These are phyloP conservation scores for Chrysopogon serrulatus DNA, from an alignment of 176 grass and related monocot species.

Conservation along the genomic window DNA sequence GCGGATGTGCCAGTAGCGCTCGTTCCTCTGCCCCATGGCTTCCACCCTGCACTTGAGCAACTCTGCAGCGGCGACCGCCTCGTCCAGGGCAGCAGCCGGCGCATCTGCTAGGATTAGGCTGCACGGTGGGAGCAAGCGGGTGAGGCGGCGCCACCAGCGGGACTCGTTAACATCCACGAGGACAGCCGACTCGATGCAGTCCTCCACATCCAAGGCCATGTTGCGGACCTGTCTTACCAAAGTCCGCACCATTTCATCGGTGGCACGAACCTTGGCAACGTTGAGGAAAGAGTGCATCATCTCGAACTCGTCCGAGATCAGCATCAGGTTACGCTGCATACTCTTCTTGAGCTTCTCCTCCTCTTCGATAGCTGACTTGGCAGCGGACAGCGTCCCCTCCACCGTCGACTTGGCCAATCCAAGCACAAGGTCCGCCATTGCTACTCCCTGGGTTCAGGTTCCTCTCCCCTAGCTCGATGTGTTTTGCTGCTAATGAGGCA, in stretches of 20 bases:
- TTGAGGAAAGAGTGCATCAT: conserved; percentile 31
- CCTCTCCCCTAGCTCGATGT: background rate
- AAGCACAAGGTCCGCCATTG: conserved; percentile 25
- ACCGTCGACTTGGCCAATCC: conserved; percentile 14
- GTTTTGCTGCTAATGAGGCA: background rate
- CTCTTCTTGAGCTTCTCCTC: background rate
- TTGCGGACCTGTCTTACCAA: conserved; percentile 20
- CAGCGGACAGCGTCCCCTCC: background rate
- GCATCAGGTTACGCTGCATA: background rate
- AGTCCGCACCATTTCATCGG: background rate
- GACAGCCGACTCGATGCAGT: conserved; percentile 19
- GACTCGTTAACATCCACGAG: background rate
- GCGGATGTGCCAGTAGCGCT: background rate
- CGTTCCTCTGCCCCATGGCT: conserved; percentile 6
- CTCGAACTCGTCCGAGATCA: conserved; percentile 19
- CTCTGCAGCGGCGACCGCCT: background rate
- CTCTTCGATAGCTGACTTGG: background rate
- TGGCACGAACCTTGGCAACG: background rate
- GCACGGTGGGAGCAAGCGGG: background rate
- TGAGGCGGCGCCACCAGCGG: background rate
- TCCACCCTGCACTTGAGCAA: background rate
- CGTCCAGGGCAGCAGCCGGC: background rate
- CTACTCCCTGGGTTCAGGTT: background rate
- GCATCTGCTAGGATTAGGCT: no score
- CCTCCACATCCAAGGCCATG: conserved; percentile 13